Base-by-base conservation (phyloP, 495 filamentous ascomycete species). In the Durotheca rogersii region DNA sequence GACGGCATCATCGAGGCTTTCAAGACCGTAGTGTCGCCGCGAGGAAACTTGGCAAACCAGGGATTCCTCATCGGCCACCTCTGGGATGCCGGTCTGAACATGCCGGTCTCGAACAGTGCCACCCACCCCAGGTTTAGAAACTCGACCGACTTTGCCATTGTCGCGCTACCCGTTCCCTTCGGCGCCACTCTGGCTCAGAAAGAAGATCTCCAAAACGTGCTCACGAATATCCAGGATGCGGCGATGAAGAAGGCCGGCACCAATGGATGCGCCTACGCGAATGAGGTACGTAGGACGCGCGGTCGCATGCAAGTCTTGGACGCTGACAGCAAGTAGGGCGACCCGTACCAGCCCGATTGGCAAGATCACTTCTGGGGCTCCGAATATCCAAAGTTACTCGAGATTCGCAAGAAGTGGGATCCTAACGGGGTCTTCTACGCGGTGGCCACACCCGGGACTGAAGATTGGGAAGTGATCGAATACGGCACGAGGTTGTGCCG, bases 331-430 rank as follows among this genome's bases (percentile, higher is more conserved):
- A 10, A 9, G 19, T 35, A 77, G 71, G 75, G 70, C 15, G 76
- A 84, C 53, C 72, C 77, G 9, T 66, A 72, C 46, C 73, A 84
- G 53, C 72, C 75, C 0, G 52, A 85, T 56, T 86, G 69, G 67
- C 72, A 84, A 56, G 31, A 65, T 14, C 65, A 62, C 7, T 84
- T 83, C 51, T 85, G 76, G 60, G 81, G 82, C 2, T 47, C 59
- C 4, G 74, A 76, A 36, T 82, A 81, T 41, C 51, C 57, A 0
- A 60, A 57, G 6, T 60, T 83, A 36, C 51, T 75, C 2, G 43
- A 72, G 29, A 52, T 82, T 29, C 77, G 82, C 56, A 61, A 76
- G 66, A 74, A 73, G 47, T 82, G 75, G 64, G 82, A 86, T 63
- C 81, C 81, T 0, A 53, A 64, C 3, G 71, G 72, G 4, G 62